Evolutionary conservation across 2,329 filamentous ascomycete species (phyloP), one percentile per base, ranked within the genome.

Genomic region (Beauveria rudraprayagi): DNA sequence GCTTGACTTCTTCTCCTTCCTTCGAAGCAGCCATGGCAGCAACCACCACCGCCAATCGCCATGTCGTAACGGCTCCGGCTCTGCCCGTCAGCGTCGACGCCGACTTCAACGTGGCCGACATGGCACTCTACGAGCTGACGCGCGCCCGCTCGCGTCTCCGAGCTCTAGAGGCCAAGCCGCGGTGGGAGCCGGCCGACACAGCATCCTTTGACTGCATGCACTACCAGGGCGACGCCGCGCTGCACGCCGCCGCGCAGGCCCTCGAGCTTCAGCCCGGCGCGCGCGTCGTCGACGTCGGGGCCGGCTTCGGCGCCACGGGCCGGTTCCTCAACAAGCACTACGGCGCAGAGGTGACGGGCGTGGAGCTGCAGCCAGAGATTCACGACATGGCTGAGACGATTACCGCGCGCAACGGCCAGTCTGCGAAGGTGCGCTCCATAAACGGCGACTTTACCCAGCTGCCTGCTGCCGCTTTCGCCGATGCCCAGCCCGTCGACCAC

Each of bases 131-230:
- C 51, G 51, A 43, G 5, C 43, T 61, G 26, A 11, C 40, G 11
- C 50, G 58, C 17, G 58, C 51, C 14, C 50, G 50, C 24, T 5
- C 11, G 8, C 51, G 58, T n/a, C 50, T 61, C 19, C 19, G 11
- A 3, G 41, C 58, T 3, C 54, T 65, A 5, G 54, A 56, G 22
- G 28, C 52, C n/a, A 67, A 67, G 51, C 5, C 60, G 17, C 37
- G 34, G 5, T 67, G 66, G 66, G 55, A 60, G 26, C 56, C 57
- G 11, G 62, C 63, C 30, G 66, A 67, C 61, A 67, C 66, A 2
- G 52, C 47, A 7, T 60, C 56, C 1, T 67, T 67, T 48, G 66
- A 67, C 50, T 66, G 65, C 60, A 67, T 67, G 66, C 66, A 67
- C 54, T 67, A 67, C 52, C 63, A 66, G 16, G 65, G 65, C 44